Conservation (phyloP, 2,329 filamentous ascomycete species). For the Colletotrichum siamense region DNA sequence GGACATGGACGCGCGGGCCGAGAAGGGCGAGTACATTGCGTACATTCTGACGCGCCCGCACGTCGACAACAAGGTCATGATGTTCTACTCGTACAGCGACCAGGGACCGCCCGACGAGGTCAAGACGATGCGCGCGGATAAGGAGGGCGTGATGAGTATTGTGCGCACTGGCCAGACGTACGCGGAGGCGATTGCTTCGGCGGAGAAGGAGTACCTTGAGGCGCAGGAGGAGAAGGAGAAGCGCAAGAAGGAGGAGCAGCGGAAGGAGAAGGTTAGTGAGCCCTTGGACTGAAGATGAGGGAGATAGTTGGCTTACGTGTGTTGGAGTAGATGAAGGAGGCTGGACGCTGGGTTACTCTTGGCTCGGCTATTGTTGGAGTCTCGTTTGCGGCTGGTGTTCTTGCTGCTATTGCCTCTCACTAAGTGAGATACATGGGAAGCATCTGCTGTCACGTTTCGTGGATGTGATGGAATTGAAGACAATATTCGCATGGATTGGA, state of each 20-base stretch:
- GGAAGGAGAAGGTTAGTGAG: neutral
- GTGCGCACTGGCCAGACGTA: neutral
- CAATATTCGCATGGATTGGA: neutral
- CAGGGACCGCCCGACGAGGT: neutral
- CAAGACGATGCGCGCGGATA: neutral
- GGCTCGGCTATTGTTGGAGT: neutral
- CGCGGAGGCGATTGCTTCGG: neutral
- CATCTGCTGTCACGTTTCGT: neutral
- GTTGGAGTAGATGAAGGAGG: neutral
- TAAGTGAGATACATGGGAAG: fast-evolving
- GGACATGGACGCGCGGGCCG: neutral
- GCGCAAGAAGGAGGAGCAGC: neutral
- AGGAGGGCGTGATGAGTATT: neutral
- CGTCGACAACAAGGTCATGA: neutral
- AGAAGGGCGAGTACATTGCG: neutral
- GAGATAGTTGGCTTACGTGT: fast-evolving
- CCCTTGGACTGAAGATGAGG: neutral
- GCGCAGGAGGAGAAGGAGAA: neutral
- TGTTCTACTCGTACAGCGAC: neutral
- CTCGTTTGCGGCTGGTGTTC: neutral
- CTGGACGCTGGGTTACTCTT: neutral
- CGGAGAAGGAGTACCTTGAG: neutral
- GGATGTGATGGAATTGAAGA: neutral
- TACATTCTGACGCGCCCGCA: neutral
- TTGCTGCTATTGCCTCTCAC: neutral